Conservation (phyloP, 495 filamentous ascomycete species). For the Lasiosphaeris hirsuta region DNA sequence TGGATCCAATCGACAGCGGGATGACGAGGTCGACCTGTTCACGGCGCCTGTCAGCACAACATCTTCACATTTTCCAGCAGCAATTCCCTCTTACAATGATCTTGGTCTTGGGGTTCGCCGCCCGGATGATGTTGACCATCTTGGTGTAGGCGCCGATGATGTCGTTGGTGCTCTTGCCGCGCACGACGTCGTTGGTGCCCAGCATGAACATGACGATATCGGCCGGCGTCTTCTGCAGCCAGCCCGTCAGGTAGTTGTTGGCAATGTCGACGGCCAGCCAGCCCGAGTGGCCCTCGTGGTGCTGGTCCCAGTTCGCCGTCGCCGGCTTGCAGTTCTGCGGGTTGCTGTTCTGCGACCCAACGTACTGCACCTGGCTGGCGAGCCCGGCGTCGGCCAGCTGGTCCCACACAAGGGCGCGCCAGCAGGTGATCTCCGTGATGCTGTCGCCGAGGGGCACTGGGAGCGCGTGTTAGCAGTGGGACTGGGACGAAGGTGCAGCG, state of each 20-base stretch:
- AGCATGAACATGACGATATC: constrained; percentile 46
- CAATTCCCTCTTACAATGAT: constrained; percentile 31
- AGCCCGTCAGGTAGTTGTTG: constrained; percentile 38
- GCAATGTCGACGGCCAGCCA: constrained; percentile 44
- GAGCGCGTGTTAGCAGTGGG: neutral
- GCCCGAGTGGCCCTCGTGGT: constrained; percentile 45
- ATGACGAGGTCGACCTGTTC: constrained; percentile 34
- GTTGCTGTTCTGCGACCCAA: constrained; percentile 39
- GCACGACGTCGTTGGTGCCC: constrained; percentile 42
- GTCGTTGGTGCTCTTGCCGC: constrained; percentile 23
- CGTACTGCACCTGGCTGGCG: constrained; percentile 34
- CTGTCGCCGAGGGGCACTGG: constrained; percentile 41
- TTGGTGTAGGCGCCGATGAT: constrained; percentile 39
- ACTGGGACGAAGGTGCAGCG: neutral
- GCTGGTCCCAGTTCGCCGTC: constrained; percentile 30
- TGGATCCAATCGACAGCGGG: constrained; percentile 26
- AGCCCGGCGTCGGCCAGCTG: constrained; percentile 28
- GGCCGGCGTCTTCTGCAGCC: constrained; percentile 35
- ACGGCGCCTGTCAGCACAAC: neutral
- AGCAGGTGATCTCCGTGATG: constrained; percentile 44
- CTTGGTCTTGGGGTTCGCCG: constrained; percentile 33
- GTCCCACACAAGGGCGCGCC: constrained; percentile 39
- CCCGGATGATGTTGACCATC: constrained; percentile 36
- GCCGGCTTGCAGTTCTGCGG: constrained; percentile 31
- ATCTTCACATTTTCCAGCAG: no score